These are phyloP conservation scores for Agapanthus africanus DNA, from an alignment of 106 monocot species.

Conservation along the genomic window DNA sequence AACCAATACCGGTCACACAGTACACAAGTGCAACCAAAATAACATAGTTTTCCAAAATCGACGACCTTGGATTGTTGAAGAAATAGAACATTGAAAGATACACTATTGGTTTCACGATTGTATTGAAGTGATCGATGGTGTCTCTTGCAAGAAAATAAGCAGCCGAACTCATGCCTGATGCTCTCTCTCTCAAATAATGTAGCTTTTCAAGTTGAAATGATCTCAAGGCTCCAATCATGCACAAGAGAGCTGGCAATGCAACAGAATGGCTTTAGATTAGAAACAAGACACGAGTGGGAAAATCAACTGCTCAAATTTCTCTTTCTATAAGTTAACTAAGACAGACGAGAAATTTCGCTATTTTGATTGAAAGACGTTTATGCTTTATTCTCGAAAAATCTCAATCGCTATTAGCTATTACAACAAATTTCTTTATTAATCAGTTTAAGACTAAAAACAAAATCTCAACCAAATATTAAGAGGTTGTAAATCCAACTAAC, in stretches of 20 bases:
- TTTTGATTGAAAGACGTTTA: background rate
- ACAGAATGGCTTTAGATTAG: background rate
- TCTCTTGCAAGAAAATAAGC: slow-evolving; percentile 90
- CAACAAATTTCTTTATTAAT: background rate
- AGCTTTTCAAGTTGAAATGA: slow-evolving; percentile 80
- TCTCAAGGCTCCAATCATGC: slow-evolving; percentile 81
- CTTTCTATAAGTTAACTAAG: background rate
- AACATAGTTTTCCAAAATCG: slow-evolving; percentile 58
- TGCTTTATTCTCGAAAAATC: background rate
- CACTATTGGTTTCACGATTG: slow-evolving; percentile 75
- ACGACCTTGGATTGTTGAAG: slow-evolving; percentile 87
- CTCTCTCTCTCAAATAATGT: slow-evolving; percentile 73
- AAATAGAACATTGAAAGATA: slow-evolving; percentile 96
- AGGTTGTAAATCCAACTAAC: background rate
- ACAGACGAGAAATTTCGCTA: background rate
- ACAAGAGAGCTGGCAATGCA: slow-evolving; percentile 69
- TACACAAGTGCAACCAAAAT: slow-evolving; percentile 72
- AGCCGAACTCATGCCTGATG: slow-evolving; percentile 89
- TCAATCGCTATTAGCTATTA: background rate
- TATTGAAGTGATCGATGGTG: slow-evolving; percentile 86
- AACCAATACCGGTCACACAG: slow-evolving; percentile 86
- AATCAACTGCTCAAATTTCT: background rate
- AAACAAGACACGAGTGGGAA: background rate
- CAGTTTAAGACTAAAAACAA: background rate
- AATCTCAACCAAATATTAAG: background rate